Evolutionary conservation across 768 basidiomycete species (phyloP), one percentile per base, ranked within the genome.

Genomic region (Botryobasidium botryosum): DNA sequence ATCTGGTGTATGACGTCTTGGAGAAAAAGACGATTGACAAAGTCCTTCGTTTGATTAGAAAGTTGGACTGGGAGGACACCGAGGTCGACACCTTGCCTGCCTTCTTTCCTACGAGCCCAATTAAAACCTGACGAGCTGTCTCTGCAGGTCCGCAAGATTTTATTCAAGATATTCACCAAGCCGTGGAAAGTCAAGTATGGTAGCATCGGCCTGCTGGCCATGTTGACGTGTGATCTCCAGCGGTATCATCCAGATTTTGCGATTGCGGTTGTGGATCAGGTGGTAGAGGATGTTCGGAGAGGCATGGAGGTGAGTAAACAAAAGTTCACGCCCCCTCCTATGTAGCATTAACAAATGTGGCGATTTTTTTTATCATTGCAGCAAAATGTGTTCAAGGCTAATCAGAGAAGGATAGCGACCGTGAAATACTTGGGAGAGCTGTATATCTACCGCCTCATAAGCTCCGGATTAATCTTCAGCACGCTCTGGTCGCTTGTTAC

Each of bases 151-250:
- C 70, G 71, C 31, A 68, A 68, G 23, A 72, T 71, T 20, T 67
- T 97, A 5, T 77, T 80, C 64, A 84, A 85, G 57, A 74, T 85
- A 32, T 99, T 99, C 64, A 85, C 84, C n/a, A 92, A 94, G 55
- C 83, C 92, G 2, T 94, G 92, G 90, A 97, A 97, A 59, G 73
- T 96, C 63, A 92, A 88, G 56, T 97, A 80, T 57, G 70, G 78
- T 48, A 92, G 85, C 55, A 75, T 99, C 53, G 72, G 78, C 45
- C 68, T 94, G 24, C 67, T 97, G 40, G 91, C 94, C 8, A 92
- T 94, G 75, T 66, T 97, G 47, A 81, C 91, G 2, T 91, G 91
- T 56, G 94, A 97, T 57, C 67, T 99, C 36, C 86, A 91, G 57
- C 73, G 87, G 23, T 94, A 92, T 60, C 86, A 86, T 52, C 80